Conservation (phyloP, 2,329 filamentous ascomycete genomes). For the Venturiaceae sp. region DNA sequence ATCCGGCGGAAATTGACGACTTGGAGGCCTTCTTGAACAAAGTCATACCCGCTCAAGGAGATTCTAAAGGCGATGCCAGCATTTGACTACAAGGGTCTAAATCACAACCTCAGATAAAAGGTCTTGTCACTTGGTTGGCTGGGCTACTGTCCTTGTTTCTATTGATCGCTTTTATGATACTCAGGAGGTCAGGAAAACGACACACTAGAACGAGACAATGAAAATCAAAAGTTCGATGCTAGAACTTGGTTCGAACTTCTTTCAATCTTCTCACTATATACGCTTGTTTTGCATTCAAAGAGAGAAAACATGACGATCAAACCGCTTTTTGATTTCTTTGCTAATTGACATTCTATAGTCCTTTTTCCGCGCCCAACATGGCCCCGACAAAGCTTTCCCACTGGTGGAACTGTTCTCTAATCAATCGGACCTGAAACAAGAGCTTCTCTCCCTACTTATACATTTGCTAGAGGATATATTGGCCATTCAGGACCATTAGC, state of each 20-base stretch:
- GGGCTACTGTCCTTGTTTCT: not conserved
- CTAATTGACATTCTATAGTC: not conserved
- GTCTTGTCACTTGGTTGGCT: not conserved
- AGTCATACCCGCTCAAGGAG: slow-evolving; percentile 30
- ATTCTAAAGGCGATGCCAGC: not conserved
- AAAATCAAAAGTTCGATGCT: no score
- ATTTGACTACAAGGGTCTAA: not conserved
- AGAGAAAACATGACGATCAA: not conserved
- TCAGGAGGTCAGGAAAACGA: not conserved
- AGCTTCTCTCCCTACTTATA: no score
- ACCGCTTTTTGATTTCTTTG: not conserved
- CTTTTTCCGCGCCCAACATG: not conserved
- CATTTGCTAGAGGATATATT: not conserved
- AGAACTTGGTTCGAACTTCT: no score
- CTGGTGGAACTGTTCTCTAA: no score
- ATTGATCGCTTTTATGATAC: not conserved
- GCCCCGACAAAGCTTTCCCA: no score
- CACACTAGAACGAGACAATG: not conserved
- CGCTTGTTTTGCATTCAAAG: not conserved
- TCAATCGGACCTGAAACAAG: no score
- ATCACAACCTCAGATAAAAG: not conserved
- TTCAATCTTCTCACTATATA: not conserved
- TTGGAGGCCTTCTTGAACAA: slow-evolving; percentile 56
- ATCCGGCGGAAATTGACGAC: slow-evolving; percentile 70
- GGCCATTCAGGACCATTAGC: no score